phyloP scores from a whole-genome alignment of 805 yeast species.

The Blastobotrys chiropterorum region DNA sequence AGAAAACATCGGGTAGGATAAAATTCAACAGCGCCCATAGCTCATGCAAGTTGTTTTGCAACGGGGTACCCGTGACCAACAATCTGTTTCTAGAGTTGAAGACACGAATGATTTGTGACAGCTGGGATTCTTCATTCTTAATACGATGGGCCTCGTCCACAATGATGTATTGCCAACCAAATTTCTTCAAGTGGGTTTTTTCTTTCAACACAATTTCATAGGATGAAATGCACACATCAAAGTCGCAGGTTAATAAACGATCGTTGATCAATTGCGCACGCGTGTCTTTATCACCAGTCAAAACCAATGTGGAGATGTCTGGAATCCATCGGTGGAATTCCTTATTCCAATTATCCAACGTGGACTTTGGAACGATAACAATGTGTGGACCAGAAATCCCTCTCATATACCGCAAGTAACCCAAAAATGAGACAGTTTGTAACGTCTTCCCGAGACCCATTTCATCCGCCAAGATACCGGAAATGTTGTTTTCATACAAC shows the following conservation, averaged over 20 bases:
- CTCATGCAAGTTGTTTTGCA: slow-evolving; percentile 92
- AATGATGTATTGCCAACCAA: slow-evolving; percentile 89
- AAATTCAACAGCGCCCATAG: slow-evolving; percentile 92
- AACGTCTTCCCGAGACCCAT: slow-evolving; percentile 97
- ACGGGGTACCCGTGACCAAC: slow-evolving; percentile 91
- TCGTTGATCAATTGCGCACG: slow-evolving; percentile 56
- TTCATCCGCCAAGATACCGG: slow-evolving; percentile 95
- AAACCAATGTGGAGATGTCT: slow-evolving; percentile 74
- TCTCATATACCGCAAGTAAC: slow-evolving; percentile 73
- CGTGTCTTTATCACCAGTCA: slow-evolving; percentile 87
- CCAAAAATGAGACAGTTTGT: slow-evolving; percentile 89
- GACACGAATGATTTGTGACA: slow-evolving; percentile 86
- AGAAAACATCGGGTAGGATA: slow-evolving; percentile 88
- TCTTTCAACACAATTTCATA: slow-evolving; percentile 92
- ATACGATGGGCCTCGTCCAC: slow-evolving; percentile 97
- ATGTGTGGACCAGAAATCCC: slow-evolving; percentile 85
- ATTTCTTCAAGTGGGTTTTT: slow-evolving; percentile 68
- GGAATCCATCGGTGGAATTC: slow-evolving; percentile 97
- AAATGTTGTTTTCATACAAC: slow-evolving; percentile 76
- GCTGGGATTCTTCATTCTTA: slow-evolving; percentile 86
- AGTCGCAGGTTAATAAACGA: slow-evolving; percentile 60
- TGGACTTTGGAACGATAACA: slow-evolving; percentile 90
- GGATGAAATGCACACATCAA: slow-evolving; percentile 86
- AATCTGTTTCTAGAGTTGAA: slow-evolving; percentile 81
- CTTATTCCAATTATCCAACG: slow-evolving; percentile 93